Evolutionary conservation across 768 basidiomycete genomes (phyloP).

Genomic region (Mrakia gelida): DNA sequence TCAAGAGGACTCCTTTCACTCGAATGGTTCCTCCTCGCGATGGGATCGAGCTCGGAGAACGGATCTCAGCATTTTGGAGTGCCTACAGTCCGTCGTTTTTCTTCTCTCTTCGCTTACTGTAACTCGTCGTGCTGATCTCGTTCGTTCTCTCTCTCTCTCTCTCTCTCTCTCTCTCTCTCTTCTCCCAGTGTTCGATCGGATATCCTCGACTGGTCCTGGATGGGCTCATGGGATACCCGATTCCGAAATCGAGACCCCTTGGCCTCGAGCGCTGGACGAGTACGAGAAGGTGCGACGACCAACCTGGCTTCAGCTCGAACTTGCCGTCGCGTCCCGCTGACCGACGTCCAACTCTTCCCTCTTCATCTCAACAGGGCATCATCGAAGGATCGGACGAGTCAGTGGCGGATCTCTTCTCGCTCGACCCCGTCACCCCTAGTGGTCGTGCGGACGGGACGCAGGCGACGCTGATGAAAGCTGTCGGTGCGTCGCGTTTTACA

Average conservation of each 20-base stretch:
- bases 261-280: not conserved
- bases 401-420: not conserved
- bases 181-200: not conserved
- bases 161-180: not conserved
- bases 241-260: not conserved
- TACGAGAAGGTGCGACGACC: not conserved
- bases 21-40: not conserved
- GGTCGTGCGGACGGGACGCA: not conserved
- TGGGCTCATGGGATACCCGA: not conserved
- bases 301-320: too few species aligned
- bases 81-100: not conserved
- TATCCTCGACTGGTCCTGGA: not conserved
- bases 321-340: not conserved
- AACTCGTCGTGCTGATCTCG: not conserved
- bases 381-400: not conserved
- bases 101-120: too few species aligned
- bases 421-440: not conserved
- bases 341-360: not conserved
- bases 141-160: not conserved
- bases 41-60: not conserved
- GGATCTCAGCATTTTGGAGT: not conserved
- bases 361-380: not conserved
- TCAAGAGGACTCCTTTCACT: not conserved
- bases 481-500: not conserved
- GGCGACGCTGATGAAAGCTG: not conserved